Evolutionary conservation across 1,284 basidiomycete species (phyloP).

Genomic region (Peniophora sp.): DNA sequence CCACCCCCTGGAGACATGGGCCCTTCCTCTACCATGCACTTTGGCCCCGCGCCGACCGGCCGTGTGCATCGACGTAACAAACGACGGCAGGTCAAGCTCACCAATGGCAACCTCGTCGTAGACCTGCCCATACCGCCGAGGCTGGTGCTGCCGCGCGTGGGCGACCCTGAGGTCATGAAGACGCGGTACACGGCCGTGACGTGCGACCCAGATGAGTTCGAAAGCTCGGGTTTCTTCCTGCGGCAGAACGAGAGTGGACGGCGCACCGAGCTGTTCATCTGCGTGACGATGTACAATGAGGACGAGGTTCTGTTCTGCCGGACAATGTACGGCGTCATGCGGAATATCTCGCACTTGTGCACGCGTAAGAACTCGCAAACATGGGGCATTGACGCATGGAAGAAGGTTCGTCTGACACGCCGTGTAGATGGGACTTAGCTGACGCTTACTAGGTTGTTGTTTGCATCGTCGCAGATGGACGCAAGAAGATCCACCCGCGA

Average conservation of each 20-base stretch:
- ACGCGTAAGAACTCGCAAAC: slow-evolving; percentile 90
- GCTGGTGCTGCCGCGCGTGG: slow-evolving; percentile 74
- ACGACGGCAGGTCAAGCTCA: slow-evolving; percentile 65
- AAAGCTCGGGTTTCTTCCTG: slow-evolving; percentile 74
- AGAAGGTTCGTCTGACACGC: slow-evolving; percentile 60
- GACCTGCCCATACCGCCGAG: slow-evolving; percentile 81
- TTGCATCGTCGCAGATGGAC: slow-evolving; percentile 92
- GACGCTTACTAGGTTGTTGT: slow-evolving; percentile 69
- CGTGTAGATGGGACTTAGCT: background rate
- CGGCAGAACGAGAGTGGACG: slow-evolving; percentile 78
- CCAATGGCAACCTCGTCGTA: slow-evolving; percentile 82
- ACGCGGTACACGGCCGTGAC: slow-evolving; percentile 87
- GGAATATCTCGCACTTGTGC: slow-evolving; percentile 85
- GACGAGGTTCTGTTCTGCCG: slow-evolving; percentile 91
- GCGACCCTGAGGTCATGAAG: slow-evolving; percentile 78
- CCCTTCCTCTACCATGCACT: slow-evolving; percentile 57
- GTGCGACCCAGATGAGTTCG: slow-evolving; percentile 91
- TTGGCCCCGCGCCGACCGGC: slow-evolving; percentile 79
- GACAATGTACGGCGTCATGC: slow-evolving; percentile 95
- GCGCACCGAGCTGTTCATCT: slow-evolving; percentile 89
- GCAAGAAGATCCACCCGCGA: slow-evolving; percentile 87
- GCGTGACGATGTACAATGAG: slow-evolving; percentile 96
- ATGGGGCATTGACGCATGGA: slow-evolving; percentile 96
- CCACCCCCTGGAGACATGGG: background rate
- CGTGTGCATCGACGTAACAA: slow-evolving; percentile 70